Percentiles rank a stretch among this genome's conserved stretches.
Conservation (phyloP, 768 basidiomycete species). For the Panaeolus papilionaceus region DNA sequence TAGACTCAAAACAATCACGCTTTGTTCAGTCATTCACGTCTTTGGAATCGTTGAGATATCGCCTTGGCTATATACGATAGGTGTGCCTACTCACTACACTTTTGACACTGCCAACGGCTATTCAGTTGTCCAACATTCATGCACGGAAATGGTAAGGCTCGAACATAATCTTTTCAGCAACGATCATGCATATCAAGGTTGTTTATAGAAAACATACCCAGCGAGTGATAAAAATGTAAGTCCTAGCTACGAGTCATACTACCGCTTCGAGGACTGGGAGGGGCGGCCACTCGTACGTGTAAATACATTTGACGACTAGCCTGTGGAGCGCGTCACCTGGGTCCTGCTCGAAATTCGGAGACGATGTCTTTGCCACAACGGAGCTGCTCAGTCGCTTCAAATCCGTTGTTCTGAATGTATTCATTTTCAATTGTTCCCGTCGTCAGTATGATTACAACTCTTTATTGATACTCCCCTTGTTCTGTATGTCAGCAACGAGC, state of each 20-base stretch:
- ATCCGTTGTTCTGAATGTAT: not conserved
- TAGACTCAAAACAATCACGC: slow-evolving; percentile 1
- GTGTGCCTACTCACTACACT: not conserved
- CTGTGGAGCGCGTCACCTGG: not conserved
- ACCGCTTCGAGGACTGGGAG: not conserved
- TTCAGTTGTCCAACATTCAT: not conserved
- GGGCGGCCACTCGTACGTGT: not conserved
- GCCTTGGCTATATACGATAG: not conserved
- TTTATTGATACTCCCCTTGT: no score
- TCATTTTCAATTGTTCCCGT: not conserved
- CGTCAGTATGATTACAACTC: no score
- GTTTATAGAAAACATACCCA: not conserved
- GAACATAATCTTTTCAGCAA: not conserved
- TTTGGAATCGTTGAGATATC: not conserved
- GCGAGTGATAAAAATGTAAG: not conserved
- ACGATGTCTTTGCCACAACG: not conserved
- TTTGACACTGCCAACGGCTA: no score
- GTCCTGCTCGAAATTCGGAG: no score
- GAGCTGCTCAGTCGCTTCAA: not conserved
- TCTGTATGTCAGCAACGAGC: no score
- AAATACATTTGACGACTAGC: not conserved
- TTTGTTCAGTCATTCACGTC: not conserved
- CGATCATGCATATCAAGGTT: not conserved
- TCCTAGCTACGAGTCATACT: not conserved
- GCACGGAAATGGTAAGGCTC: not conserved